Percentiles rank a stretch among this genome's conserved stretches.
phyloP scores from a whole-genome alignment of 2,329 filamentous ascomycete genomes.

The Alternaria triticina region DNA sequence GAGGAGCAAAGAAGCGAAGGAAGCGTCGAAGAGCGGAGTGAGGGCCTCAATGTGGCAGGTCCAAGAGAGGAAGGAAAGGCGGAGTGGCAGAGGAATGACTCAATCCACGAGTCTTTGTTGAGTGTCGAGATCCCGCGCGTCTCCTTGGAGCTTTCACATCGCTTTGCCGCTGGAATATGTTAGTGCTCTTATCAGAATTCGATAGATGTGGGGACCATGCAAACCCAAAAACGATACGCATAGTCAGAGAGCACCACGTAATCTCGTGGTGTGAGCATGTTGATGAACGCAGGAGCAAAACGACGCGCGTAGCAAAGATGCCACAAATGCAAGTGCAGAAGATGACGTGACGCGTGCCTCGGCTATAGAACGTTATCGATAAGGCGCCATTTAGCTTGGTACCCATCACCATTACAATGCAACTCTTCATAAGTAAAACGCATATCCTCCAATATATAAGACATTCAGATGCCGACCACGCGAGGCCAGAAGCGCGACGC shows the following conservation, averaged over 20 bases:
- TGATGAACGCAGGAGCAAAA: background rate
- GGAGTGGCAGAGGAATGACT: background rate
- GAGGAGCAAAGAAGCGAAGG: background rate
- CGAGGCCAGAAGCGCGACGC: slow-evolving; percentile 28
- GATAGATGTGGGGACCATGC: background rate
- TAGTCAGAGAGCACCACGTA: background rate
- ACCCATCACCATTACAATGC: background rate
- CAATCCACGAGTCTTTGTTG: background rate
- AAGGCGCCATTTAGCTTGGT: background rate
- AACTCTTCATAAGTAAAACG: background rate
- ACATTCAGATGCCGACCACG: slow-evolving; percentile 29
- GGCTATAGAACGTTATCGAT: slow-evolving; percentile 1
- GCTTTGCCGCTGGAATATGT: background rate
- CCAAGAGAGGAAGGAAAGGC: background rate
- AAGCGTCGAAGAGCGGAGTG: background rate
- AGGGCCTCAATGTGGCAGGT: background rate
- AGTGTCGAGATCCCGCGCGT: background rate
- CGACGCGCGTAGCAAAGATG: background rate
- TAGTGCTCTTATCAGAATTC: background rate
- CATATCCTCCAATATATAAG: background rate
- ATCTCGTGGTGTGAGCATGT: background rate
- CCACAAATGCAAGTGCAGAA: background rate
- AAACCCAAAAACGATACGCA: background rate
- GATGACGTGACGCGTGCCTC: slow-evolving; percentile 3
- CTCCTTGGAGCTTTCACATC: background rate